phyloP scores from a whole-genome alignment of 495 filamentous ascomycete genomes.

The Sordaria brevicollis region DNA sequence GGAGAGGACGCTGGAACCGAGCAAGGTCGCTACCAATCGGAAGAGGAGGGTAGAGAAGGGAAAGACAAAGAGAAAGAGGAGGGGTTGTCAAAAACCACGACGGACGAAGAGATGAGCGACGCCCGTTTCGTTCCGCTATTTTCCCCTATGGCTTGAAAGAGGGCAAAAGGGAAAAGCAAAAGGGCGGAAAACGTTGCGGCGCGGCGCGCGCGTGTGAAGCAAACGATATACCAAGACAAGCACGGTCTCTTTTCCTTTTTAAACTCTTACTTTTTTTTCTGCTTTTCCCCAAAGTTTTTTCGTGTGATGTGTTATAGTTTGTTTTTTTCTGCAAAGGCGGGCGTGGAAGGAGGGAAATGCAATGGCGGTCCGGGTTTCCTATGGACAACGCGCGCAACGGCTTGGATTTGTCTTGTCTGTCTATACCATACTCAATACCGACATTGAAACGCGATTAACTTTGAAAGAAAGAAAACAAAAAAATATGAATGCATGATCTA shows the following conservation, averaged over 20 bases:
- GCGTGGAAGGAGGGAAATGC: background rate
- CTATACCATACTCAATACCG: background rate
- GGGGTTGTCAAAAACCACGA: background rate
- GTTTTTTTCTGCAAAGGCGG: background rate
- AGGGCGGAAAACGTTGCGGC: background rate
- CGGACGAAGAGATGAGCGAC: background rate
- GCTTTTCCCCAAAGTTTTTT: background rate
- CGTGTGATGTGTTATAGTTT: background rate
- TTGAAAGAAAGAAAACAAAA: background rate
- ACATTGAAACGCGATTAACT: background rate
- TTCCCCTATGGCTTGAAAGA: background rate
- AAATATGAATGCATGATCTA: background rate
- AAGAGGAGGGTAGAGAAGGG: background rate
- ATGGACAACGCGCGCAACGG: background rate
- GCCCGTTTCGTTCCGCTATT: background rate
- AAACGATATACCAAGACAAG: constrained; percentile 6
- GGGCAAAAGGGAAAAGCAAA: background rate
- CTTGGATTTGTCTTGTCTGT: background rate
- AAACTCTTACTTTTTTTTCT: background rate
- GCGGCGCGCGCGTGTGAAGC: background rate
- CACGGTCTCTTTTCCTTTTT: constrained; percentile 1
- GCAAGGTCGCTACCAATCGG: background rate
- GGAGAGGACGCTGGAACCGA: background rate
- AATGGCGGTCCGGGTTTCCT: background rate
- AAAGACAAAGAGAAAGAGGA: background rate